Percentiles rank a stretch among this genome's conserved stretches.
These are phyloP conservation scores for Cardamine resedifolia DNA, from an alignment of 345 rosid genomes.

Conservation along the genomic window DNA sequence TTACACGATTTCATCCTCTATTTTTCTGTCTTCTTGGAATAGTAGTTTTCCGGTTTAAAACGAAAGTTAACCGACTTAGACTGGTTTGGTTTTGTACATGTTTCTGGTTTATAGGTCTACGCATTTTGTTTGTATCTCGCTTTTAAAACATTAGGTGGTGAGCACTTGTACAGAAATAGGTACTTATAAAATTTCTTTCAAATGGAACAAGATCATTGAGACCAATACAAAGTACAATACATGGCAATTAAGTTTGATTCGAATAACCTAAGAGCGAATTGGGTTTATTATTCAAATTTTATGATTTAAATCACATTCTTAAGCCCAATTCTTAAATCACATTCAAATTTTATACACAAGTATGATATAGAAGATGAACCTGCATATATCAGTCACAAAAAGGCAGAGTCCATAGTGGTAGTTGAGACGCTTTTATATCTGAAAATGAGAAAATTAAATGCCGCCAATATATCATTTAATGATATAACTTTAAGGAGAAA, in stretches of 20 bases:
- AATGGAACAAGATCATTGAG: neutral
- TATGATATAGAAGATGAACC: neutral
- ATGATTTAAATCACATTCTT: neutral
- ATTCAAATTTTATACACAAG: neutral
- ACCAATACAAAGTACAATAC: neutral
- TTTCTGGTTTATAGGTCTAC: neutral
- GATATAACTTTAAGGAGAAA: slow-evolving; percentile 23
- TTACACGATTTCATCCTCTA: neutral
- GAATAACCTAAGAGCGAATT: neutral
- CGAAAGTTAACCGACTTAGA: neutral
- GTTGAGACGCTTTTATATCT: slow-evolving; percentile 37
- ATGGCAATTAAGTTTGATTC: neutral
- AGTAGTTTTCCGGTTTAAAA: neutral
- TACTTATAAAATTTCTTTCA: neutral
- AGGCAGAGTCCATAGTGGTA: slow-evolving; percentile 17
- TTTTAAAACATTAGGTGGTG: neutral
- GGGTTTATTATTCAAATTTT: neutral
- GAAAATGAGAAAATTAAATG: slow-evolving; percentile 29
- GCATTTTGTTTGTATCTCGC: neutral
- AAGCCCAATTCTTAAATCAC: no score
- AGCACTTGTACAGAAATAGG: neutral
- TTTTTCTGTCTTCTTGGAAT: neutral
- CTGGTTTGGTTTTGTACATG: neutral
- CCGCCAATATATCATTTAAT: slow-evolving; percentile 36
- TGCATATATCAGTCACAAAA: slow-evolving; percentile 16